These are phyloP conservation scores for Cladobotryum protrusum DNA, from an alignment of 2,329 filamentous ascomycete genomes.

Conservation along the genomic window DNA sequence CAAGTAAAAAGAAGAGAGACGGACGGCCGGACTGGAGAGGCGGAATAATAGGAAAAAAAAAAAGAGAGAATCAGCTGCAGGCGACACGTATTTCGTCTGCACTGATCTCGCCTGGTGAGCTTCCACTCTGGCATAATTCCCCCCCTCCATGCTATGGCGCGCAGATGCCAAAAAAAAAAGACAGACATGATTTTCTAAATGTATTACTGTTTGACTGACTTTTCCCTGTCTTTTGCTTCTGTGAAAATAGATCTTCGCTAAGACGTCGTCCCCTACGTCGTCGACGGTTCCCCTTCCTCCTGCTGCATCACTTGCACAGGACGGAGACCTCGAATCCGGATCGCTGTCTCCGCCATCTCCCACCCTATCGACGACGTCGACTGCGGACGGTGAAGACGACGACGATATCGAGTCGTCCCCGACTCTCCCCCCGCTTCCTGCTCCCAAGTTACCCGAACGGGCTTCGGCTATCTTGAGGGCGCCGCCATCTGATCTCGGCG, in stretches of 20 bases:
- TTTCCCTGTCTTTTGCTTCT: conserved; percentile 9
- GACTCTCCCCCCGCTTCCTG: conserved; percentile 51
- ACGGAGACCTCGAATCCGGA: conserved; percentile 37
- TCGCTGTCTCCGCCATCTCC: conserved; percentile 44
- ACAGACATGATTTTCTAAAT: background rate
- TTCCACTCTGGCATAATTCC: conserved; percentile 4
- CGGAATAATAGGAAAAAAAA: conserved; percentile 6
- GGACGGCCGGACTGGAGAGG: conserved; percentile 17
- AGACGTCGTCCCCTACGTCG: conserved; percentile 50
- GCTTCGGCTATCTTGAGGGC: conserved; percentile 50
- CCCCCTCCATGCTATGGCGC: conserved; percentile 2
- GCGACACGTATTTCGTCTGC: conserved; percentile 54
- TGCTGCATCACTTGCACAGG: conserved; percentile 58
- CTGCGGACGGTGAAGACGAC: conserved; percentile 49
- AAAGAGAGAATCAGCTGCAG: conserved; percentile 51
- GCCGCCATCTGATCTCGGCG: conserved; percentile 24
- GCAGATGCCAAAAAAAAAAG: background rate
- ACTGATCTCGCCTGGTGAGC: conserved; percentile 54
- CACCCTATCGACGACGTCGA: conserved; percentile 56
- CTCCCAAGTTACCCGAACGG: conserved; percentile 52
- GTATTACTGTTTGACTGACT: conserved; percentile 18
- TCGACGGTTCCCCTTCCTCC: conserved; percentile 43
- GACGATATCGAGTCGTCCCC: conserved; percentile 51
- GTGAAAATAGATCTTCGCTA: conserved; percentile 34
- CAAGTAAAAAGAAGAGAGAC: conserved; percentile 8